Evolutionary conservation across 768 basidiomycete species (phyloP), one percentile per base, ranked within the genome.

Genomic region (Suillus tomentosus): DNA sequence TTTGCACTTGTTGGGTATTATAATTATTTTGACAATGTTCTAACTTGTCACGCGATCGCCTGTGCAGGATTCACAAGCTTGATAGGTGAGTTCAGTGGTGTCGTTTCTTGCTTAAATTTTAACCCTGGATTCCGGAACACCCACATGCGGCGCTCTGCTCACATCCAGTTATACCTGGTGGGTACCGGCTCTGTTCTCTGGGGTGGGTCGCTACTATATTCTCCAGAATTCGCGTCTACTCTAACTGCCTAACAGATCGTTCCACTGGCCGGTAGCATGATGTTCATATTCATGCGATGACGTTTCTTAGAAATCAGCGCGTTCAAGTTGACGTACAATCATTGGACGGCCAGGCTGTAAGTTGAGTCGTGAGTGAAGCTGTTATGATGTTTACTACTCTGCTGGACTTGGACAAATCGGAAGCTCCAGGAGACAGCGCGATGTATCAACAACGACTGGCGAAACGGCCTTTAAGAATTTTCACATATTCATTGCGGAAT

Each of bases 171-270:
- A 31, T 88, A n/a, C 75, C 88, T 88, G 87, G 87, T 86, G 83
- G 82, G 77, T 80, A 15, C 84, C 86, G 3, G 81, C 81, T 1
- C 47, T 86, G 11, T 88, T 87, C 68, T 76, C 82, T 34, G 85
- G 82, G 53, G 76, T 79, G 67, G n/a, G 69, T 67, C 4, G 15
- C 31, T 10, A 10, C 7, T 10, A 3, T 53, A 31, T 31, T 27
- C 27, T 51, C 27, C 27, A 17, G 3, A 27, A 27, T 27, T 31
- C 8, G 6, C 5, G 31, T 31, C 31, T 5, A 31, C 1, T 31
- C 13, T 13, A 8, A 56, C 36, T 15, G 8, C n/a, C 22, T 15
- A 3, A 37, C 22, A 56, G 55, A 22, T 56, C 13, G n/a, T 4
- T 37, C 14, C 55, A 15, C 36, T 56, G 22, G 7, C 22, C 22